phyloP scores from a whole-genome alignment of 192 early-diverging fungal species.

The Coemansia sp. region DNA sequence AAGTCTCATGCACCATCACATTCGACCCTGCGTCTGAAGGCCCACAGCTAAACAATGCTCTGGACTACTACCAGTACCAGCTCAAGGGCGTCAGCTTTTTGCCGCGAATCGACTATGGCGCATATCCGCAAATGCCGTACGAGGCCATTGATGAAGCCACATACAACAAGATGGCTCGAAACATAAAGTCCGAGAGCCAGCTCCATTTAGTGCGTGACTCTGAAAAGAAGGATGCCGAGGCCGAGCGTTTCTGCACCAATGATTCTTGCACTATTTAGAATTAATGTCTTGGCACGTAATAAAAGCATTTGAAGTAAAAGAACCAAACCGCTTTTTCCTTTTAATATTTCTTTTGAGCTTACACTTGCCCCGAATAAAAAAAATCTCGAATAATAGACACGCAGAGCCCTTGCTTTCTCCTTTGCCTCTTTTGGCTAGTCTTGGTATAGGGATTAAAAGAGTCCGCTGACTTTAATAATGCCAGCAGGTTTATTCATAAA shows the following conservation, averaged over 20 bases:
- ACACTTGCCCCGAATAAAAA: not conserved
- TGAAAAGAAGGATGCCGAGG: constrained; percentile 11
- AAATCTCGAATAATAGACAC: not conserved
- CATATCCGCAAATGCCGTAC: constrained; percentile 54
- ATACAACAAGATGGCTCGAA: constrained; percentile 27
- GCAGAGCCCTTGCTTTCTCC: not conserved
- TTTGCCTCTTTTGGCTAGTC: not conserved
- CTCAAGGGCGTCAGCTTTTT: constrained; percentile 55
- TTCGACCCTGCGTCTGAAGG: constrained; percentile 47
- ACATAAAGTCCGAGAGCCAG: constrained; percentile 3
- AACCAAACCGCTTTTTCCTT: not conserved
- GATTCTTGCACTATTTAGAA: constrained; percentile 8
- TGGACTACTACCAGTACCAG: constrained; percentile 56
- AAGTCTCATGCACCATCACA: constrained; percentile 54
- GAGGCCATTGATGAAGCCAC: constrained; percentile 43
- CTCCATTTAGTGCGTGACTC: constrained; percentile 10
- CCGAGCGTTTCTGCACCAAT: constrained; percentile 16
- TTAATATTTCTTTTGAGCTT: not conserved
- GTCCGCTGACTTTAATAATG: not conserved
- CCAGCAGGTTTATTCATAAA: no score
- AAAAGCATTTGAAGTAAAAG: not conserved
- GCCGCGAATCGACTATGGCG: constrained; percentile 35
- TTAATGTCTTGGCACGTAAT: constrained; percentile 5
- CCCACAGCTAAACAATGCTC: constrained; percentile 21
- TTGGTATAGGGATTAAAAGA: not conserved